Conservation (phyloP, 192 early-diverging fungal genomes). For the Entomortierella chlamydospora region DNA sequence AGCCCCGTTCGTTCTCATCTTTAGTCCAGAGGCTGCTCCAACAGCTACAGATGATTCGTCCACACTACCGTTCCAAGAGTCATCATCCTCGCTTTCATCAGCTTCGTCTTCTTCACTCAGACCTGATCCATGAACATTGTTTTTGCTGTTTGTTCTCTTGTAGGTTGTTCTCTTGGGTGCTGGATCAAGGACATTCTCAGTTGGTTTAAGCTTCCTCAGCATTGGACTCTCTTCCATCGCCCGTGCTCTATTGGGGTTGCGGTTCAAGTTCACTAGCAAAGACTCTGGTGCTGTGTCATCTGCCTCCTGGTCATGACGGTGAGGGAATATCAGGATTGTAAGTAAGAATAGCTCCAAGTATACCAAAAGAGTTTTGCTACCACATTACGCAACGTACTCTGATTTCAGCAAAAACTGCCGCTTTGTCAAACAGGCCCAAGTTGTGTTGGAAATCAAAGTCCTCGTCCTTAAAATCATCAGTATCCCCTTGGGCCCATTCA, state of each 20-base stretch:
- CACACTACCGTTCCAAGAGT: slow-evolving; percentile 45
- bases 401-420: slow-evolving; percentile 75
- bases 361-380: no score
- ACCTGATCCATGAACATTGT: slow-evolving; percentile 18
- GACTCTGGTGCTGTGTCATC: slow-evolving; percentile 80
- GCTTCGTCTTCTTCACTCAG: slow-evolving; percentile 45
- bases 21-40: slow-evolving; percentile 3
- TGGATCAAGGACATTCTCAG: slow-evolving; percentile 78
- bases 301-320: slow-evolving; percentile 54
- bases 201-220: slow-evolving; percentile 64
- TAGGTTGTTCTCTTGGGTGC: slow-evolving; percentile 34
- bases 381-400: slow-evolving; percentile 22
- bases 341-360: background rate
- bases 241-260: slow-evolving; percentile 59
- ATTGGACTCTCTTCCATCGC: slow-evolving; percentile 44
- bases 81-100: slow-evolving; percentile 44
- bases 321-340: background rate
- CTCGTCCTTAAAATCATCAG: slow-evolving; percentile 67
- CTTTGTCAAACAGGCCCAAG: slow-evolving; percentile 78
- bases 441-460: slow-evolving; percentile 78
- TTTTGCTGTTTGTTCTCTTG: slow-evolving; percentile 17
- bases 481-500: slow-evolving; percentile 71
- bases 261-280: slow-evolving; percentile 77
- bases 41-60: slow-evolving; percentile 17
- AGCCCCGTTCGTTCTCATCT: slow-evolving; percentile 4